Evolutionary conservation across 2,329 filamentous ascomycete genomes (phyloP).

Genomic region (Aspergillus luchuensis): DNA sequence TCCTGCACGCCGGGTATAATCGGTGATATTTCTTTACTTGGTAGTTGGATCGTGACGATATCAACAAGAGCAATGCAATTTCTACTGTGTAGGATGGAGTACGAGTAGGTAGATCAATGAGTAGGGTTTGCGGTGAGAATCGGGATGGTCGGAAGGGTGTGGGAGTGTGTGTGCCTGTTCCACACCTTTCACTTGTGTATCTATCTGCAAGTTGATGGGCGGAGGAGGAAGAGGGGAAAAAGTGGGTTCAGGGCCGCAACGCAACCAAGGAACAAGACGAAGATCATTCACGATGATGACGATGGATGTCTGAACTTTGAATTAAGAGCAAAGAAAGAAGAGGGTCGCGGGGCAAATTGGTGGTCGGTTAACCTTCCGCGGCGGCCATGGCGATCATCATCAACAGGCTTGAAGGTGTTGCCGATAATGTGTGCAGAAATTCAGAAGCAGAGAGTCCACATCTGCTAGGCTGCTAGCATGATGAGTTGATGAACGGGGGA

Average conservation of each 20-base stretch:
- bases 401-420: neutral
- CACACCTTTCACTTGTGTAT: neutral
- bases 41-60: too few species aligned
- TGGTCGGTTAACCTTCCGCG: constrained; percentile 12
- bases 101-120: too few species aligned
- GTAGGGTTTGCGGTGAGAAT: neutral
- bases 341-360: constrained; percentile 1
- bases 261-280: neutral
- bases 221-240: neutral
- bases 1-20: neutral
- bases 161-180: neutral
- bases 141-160: neutral
- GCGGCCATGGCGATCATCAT: neutral
- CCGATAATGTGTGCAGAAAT: neutral
- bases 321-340: neutral
- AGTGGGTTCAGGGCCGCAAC: neutral
- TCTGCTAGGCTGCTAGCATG: neutral
- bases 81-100: too few species aligned
- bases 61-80: too few species aligned
- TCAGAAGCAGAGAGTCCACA: neutral
- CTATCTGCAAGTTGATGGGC: too few species aligned
- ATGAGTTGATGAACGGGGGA: neutral
- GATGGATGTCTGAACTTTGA: constrained; percentile 1
- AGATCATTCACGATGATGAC: constrained; percentile 6
- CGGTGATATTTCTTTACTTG: neutral